Evolutionary conservation across 495 filamentous ascomycete genomes (phyloP).

Genomic region (Neurospora terricola): DNA sequence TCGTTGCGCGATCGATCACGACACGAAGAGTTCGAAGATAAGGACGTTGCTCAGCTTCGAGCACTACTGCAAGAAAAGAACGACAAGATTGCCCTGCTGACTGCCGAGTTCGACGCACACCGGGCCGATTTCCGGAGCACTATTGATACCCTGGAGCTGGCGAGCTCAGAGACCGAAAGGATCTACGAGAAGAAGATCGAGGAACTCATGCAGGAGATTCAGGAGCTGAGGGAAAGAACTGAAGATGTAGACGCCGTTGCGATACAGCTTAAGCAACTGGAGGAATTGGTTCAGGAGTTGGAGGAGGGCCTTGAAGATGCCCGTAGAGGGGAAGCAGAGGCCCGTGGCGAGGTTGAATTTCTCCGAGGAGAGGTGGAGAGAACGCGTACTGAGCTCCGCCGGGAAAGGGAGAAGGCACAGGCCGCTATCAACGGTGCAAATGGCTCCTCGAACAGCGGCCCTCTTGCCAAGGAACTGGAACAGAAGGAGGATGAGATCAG

Average conservation of each 20-base stretch:
- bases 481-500: conserved; percentile 96
- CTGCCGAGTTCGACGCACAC: conserved; percentile 89
- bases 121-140: conserved; percentile 94
- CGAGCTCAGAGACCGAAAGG: conserved; percentile 92
- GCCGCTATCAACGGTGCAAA: conserved; percentile 46
- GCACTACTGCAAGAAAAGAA: conserved; percentile 85
- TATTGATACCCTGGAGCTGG: conserved; percentile 92
- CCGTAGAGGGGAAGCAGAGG: conserved; percentile 91
- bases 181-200: conserved; percentile 90
- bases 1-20: conserved; percentile 24
- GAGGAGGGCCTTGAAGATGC: conserved; percentile 97
- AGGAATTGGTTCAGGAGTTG: conserved; percentile 90
- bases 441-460: conserved; percentile 35
- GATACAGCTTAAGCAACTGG: conserved; percentile 82
- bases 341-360: conserved; percentile 92
- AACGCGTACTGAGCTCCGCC: conserved; percentile 76
- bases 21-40: conserved; percentile 57
- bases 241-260: conserved; percentile 90
- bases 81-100: conserved; percentile 86
- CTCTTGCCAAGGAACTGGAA: conserved; percentile 64
- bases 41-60: conserved; percentile 68
- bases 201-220: conserved; percentile 77
- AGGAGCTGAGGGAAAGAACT: conserved; percentile 67
- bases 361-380: conserved; percentile 91
- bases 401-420: conserved; percentile 83